Conservation (phyloP, 1,139 yeast species). For the Candida sp. region DNA sequence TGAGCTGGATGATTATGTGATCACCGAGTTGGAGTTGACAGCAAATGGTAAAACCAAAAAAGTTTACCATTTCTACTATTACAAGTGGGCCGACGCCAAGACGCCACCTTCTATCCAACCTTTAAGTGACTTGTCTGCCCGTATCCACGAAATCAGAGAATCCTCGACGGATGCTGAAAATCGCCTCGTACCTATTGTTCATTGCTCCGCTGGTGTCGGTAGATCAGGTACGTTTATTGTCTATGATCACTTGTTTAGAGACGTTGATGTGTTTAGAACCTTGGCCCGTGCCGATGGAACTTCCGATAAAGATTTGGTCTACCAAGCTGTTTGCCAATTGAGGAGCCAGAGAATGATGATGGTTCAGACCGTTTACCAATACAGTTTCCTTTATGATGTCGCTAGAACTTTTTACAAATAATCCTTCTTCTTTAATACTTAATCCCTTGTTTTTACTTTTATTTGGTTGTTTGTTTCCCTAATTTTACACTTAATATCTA, state of each 20-base stretch:
- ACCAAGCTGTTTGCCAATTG: constrained; percentile 38
- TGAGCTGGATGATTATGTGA: constrained; percentile 27
- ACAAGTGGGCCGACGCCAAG: constrained; percentile 61
- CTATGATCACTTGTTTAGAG: constrained; percentile 51
- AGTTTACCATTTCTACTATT: constrained; percentile 58
- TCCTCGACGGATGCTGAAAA: not conserved
- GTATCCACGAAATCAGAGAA: constrained; percentile 20
- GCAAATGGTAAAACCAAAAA: constrained; percentile 28
- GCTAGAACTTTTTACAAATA: constrained; percentile 11
- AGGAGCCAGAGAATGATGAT: constrained; percentile 63
- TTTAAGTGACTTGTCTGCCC: constrained; percentile 32
- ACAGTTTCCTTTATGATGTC: constrained; percentile 46
- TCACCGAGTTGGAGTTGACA: constrained; percentile 32
- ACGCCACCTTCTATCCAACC: constrained; percentile 48
- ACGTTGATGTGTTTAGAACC: constrained; percentile 7
- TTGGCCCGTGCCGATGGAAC: constrained; percentile 1
- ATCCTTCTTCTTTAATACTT: not conserved
- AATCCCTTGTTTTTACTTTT: not conserved
- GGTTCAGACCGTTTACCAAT: constrained; percentile 70
- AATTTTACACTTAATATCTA: not conserved
- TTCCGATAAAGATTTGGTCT: constrained; percentile 12
- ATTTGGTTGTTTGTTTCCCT: not conserved
- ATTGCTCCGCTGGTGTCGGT: constrained; percentile 89
- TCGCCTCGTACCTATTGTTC: constrained; percentile 51
- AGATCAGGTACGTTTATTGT: constrained; percentile 82